Evolutionary conservation across 768 basidiomycete genomes (phyloP), one percentile per base, ranked within the genome.

Genomic region (Amanita rubescens): DNA sequence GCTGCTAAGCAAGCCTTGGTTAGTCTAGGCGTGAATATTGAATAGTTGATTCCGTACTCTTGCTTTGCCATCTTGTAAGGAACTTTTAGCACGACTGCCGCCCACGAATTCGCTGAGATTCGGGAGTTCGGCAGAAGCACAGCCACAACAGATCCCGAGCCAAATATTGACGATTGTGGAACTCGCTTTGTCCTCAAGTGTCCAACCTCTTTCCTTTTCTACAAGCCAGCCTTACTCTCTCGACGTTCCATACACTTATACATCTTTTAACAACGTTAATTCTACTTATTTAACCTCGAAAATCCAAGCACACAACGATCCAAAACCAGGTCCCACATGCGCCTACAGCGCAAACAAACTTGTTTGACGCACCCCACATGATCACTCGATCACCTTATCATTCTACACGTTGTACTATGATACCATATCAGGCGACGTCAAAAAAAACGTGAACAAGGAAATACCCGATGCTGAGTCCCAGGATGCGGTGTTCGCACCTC

Each of bases 381-480:
- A 51, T 15, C 39, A n/a, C n/a, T 12, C 15, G 14, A 51, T 51
- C 41, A 43, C 5, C 8, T 20, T 49, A 49, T 35, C n/a, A 37
- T 37, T 49, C 47, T 34, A 49, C 33, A 35, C 35, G 35, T 37
- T 34, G 5, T 22, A 24, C 46, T 5, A 42, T 46, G 30, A 30
- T 30, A 8, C 44, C 44, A 30, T 27, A n/a, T n/a, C 51, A 51
- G 30, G 20, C 39, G 43, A 39, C 39, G 15, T 25, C 9, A 34
- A 37, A 50, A n/a, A n/a, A 50, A 50, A 50, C 49, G 49, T 50
- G 49, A 41, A 50, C 37, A 35, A 50, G 49, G 49, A 41, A 39
- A 11, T 7, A 39, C 25, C 49, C 49, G 49, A 27, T 22, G 24
- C 37, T 30, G 24, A 27, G 38, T 50, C 39, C 17, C 25, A 14